These are phyloP conservation scores for Xanthoceras sorbifolium DNA, from an alignment of 345 rosid genomes.

Conservation along the genomic window DNA sequence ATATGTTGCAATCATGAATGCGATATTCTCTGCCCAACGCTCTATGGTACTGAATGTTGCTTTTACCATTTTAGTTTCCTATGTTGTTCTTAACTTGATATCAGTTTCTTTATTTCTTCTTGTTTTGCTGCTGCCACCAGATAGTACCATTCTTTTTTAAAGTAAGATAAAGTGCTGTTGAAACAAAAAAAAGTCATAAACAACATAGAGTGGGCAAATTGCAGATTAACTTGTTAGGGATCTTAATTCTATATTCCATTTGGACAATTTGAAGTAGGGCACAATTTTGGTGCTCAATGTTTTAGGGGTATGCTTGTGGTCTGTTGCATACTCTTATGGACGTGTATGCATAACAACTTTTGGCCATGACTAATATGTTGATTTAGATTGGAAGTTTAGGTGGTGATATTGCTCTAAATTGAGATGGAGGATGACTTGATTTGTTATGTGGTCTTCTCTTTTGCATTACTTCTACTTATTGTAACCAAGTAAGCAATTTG, in stretches of 20 bases:
- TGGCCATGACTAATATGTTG: background rate
- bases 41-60: conserved; percentile 56
- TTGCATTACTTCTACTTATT: too few relatives aligned
- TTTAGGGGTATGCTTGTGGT: too few relatives aligned
- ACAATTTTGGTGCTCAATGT: too few relatives aligned
- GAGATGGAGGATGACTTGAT: too few relatives aligned
- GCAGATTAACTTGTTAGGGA: background rate
- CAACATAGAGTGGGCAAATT: background rate
- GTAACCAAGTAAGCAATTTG: too few relatives aligned
- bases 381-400: background rate
- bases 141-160: too few relatives aligned
- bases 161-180: background rate
- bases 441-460: too few relatives aligned
- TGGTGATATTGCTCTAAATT: too few relatives aligned
- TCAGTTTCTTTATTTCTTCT: background rate
- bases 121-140: background rate
- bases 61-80: background rate
- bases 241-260: background rate
- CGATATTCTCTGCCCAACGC: conserved; percentile 94
- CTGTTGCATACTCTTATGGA: too few relatives aligned
- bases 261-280: too few relatives aligned
- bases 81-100: background rate
- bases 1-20: conserved; percentile 95
- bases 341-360: too few relatives aligned
- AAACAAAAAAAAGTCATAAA: background rate